Base-by-base conservation (phyloP, 331 rosid genomes). In the Quercus tomentella region DNA sequence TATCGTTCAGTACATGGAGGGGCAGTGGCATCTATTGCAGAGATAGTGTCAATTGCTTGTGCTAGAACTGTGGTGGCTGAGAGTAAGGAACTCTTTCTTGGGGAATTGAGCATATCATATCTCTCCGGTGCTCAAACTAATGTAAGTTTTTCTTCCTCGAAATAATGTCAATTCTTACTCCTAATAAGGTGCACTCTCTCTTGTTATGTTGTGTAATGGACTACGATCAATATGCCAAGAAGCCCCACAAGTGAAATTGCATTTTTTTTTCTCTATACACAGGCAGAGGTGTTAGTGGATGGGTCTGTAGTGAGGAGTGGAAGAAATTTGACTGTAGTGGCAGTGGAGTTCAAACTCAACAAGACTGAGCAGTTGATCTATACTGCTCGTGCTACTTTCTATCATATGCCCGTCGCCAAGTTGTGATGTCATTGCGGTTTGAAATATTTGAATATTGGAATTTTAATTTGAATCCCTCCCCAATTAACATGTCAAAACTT, bases 101-200 rank as follows among this genome's bases (percentile, higher is more conserved):
- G 97, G 75, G 97, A 95, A 83, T 74, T 86, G n/a, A 78, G 90
- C 88, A 56, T 91, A 37, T 89, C 98, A 83, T 93, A 88, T 87
- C 94, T 93, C 72, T 91, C 96, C 35, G 88, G 79, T 76, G 91
- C 97, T 77, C 77, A 86, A 56, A 12, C 0, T 65, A 76, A 95
- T 74, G 99, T 92, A 75, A 94, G 97, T 82, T 73, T 55, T 35
- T n/a, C 22, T n/a, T 62, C 20, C 33, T 21, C 0, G 0, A 41
- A 0, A 41, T 41, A 41, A 41, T 41, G 45, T 41, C 45, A 41
- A 8, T 41, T 41, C 45, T 8, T 41, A 41, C 45, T 8, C 45
- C 45, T 0, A 41, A 41, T 41, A 56, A 69, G 0, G 6, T 55
- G 30, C 31, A 49, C 54, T 49, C 54, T 45, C 54, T 49, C 54